Evolutionary conservation across 331 rosid species (phyloP), one percentile per base, ranked within the genome.

Genomic region (Saraca asoca): DNA sequence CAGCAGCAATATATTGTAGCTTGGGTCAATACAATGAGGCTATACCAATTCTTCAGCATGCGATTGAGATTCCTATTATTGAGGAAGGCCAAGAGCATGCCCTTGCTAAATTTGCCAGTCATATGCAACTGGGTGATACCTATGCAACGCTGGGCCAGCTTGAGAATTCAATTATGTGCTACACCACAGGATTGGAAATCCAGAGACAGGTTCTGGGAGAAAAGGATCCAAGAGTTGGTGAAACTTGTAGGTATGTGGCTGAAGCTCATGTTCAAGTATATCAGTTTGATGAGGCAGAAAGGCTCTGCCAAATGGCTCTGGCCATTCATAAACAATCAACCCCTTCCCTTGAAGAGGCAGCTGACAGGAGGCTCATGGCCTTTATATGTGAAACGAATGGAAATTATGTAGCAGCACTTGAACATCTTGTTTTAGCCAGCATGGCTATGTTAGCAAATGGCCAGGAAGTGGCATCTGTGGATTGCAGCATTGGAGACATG

Each of bases 221-320:
- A 62, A 75, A 79, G 5, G 97, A 94, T 69, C 85, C 83, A 39
- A 83, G 95, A 78, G 87, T 90, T 64, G 91, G 97, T 46, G 96
- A 88, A 84, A 94, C 95, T n/a, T 88, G 94, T 64, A 63, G 97
- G 73, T 94, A 94, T 75, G 73, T 90, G 55, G 97, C 99, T 54
- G 99, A 94, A 69, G 99, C 96, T 51, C 90, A 85, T 74, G 87
- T 88, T 58, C 99, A 90, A 73, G 97, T 96, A n/a, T 52, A 88
- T 71, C 92, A 80, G 62, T 90, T 94, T 71, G 89, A 83, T 15
- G 92, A 86, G 68, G 97, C 99, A 4, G 86, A 90, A 77, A 88
- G 82, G 79, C 56, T 94, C 13, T 94, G 99, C 73, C 88, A 86
- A 73, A 68, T 80, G 79, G 96, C 99, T 20, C 88, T 94, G 31